These are phyloP conservation scores for Cercospora sp. DNA, from an alignment of 2,329 filamentous ascomycete species.

Conservation along the genomic window DNA sequence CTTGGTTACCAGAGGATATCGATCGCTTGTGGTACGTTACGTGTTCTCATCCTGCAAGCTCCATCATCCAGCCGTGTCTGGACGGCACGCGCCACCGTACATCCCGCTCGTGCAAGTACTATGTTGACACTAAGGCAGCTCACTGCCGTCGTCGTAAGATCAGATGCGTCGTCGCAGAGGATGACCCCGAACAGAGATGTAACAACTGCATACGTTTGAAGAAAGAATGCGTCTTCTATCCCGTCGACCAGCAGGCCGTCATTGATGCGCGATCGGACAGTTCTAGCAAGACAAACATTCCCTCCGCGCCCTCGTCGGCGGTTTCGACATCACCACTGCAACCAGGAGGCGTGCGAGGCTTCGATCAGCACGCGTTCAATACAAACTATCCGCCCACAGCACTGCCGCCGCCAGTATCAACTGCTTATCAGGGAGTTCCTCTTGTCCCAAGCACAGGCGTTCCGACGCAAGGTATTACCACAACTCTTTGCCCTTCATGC, in stretches of 20 bases:
- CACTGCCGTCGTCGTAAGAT: constrained; percentile 94
- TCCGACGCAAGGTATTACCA: constrained; percentile 17
- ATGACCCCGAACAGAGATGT: constrained; percentile 75
- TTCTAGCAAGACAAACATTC: constrained; percentile 25
- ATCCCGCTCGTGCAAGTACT: constrained; percentile 17
- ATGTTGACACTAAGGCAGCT: constrained; percentile 54
- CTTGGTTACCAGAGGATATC: constrained; percentile 89
- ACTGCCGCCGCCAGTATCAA: constrained; percentile 22
- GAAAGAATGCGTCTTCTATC: constrained; percentile 90
- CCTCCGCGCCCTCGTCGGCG: constrained; percentile 32
- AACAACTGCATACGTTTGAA: constrained; percentile 91
- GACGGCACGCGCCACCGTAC: constrained; percentile 20
- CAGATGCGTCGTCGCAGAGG: constrained; percentile 75
- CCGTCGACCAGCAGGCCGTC: constrained; percentile 62
- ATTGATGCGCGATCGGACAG: constrained; percentile 33
- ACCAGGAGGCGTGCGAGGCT: constrained; percentile 15
- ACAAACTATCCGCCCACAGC: not conserved
- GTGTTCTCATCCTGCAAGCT: constrained; percentile 16
- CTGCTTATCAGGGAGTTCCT: constrained; percentile 23
- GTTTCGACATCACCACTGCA: constrained; percentile 32
- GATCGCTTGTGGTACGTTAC: constrained; percentile 85
- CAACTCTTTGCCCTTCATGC: not conserved
- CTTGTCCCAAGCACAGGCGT: constrained; percentile 19
- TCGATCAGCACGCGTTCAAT: constrained; percentile 16
- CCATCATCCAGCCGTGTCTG: constrained; percentile 14